Base-by-base conservation (phyloP, 1,139 yeast genomes). In the Debaryomyces udenii region DNA sequence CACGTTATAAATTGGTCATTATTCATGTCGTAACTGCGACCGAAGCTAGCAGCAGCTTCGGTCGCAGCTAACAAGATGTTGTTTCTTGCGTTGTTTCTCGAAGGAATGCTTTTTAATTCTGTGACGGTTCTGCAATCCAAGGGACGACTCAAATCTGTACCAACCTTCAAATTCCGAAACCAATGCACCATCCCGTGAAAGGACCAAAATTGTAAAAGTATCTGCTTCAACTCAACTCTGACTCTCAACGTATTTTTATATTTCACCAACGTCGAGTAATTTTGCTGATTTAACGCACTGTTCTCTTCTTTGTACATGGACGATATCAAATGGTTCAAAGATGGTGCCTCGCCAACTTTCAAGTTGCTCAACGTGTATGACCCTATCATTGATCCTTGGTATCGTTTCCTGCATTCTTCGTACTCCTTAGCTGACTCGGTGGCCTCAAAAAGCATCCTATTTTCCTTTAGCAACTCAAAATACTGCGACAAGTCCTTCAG, bases 181-280 rank as follows among this genome's bases (percentile, higher is more conserved):
- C 78, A 74, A 36, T 61, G 61, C 9, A 65, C 55, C 68, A 70
- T 62, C 3, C 66, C 66, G 38, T 62, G 57, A 48, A 73, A 69
- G 11, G 76, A 70, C 71, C 77, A 70, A 44, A 67, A 67, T 43
- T 70, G 76, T 3, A 74, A 49, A 24, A 73, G 54, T 6, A 70
- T 38, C 51, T 74, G 79, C 40, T 66, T 61, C 40, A 65, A 55
- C 51, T 74, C 79, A 14, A 70, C 50, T 36, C 79, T 53, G 14
- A 70, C 51, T 37, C 80, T 57, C 29, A 74, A 57, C 4, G 62
- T 58, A 47, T 72, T 71, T 39, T 59, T 59, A 49, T 67, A 70
- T 34, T 63, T 61, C 18, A 67, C 62, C 31, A 68, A 48, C n/a
- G 67, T 55, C n/a, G 61, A 49, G 4, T 50, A 40, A 35, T 52